A percentile compares a stretch with the other conserved stretches of the same genome.
phyloP scores from a whole-genome alignment of 768 basidiomycete genomes.

The Rhizopogon rudus region DNA sequence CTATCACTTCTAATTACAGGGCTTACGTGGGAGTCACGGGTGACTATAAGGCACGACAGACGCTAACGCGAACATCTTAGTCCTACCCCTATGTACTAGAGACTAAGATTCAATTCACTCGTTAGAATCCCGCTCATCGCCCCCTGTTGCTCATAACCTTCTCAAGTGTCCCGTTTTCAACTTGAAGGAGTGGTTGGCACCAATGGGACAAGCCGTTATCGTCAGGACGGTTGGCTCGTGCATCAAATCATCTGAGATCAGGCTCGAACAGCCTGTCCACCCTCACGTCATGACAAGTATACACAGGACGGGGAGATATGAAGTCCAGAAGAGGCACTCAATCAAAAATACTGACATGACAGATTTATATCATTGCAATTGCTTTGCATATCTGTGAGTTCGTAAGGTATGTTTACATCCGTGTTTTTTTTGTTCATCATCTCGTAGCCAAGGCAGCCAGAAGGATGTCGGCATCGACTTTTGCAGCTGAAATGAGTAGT shows the following conservation, averaged over 20 bases:
- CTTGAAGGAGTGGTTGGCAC: constrained; percentile 35
- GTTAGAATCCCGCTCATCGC: too few species aligned
- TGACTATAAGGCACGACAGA: too few species aligned
- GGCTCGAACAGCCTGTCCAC: constrained; percentile 32
- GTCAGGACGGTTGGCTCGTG: constrained; percentile 15
- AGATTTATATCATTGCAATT: neutral
- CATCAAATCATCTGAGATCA: constrained; percentile 24
- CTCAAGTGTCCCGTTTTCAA: constrained; percentile 6
- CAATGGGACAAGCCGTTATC: constrained; percentile 35
- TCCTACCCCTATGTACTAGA: too few species aligned
- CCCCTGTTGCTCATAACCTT: too few species aligned
- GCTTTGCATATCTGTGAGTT: neutral
- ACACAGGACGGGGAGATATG: constrained; percentile 28
- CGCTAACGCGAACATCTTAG: too few species aligned
- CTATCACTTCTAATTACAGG: too few species aligned
- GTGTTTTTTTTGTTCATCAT: constrained; percentile 6
- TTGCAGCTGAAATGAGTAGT: constrained; percentile 41
- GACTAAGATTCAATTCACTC: too few species aligned
- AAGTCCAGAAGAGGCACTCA: constrained; percentile 8
- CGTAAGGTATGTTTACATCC: neutral
- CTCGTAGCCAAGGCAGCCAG: constrained; percentile 50
- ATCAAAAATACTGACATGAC: neutral
- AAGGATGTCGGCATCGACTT: constrained; percentile 59
- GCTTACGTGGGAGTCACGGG: too few species aligned
- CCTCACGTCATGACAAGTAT: constrained; percentile 21